Evolutionary conservation across 1,139 yeast genomes (phyloP).

Genomic region (Sugiyamaella sp.): DNA sequence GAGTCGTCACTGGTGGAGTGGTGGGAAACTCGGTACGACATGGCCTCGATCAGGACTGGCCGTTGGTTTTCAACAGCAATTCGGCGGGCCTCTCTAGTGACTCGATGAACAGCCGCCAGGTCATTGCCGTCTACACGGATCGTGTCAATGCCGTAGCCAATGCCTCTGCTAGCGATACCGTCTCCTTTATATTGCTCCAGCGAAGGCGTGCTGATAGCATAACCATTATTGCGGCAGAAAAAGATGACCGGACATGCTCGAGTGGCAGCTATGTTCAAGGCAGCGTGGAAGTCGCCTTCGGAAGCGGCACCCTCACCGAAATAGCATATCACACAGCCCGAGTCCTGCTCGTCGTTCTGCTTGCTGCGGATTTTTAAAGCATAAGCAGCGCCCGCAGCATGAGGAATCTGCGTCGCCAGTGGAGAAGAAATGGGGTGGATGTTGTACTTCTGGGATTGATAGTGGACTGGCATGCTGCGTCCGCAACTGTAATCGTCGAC

Average conservation of each 20-base stretch:
- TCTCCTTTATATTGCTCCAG: conserved; percentile 45
- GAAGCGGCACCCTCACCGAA: conserved; percentile 47
- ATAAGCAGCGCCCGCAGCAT: conserved; percentile 46
- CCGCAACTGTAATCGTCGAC: conserved; percentile 41
- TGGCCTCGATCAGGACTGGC: conserved; percentile 44
- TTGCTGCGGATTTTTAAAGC: conserved; percentile 40
- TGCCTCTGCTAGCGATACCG: conserved; percentile 43
- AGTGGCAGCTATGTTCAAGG: conserved; percentile 45
- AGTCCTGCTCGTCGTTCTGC: conserved; percentile 18
- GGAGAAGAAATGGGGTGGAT: conserved; percentile 45
- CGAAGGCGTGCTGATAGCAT: conserved; percentile 44
- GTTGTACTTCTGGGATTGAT: conserved; percentile 37
- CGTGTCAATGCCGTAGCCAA: conserved; percentile 44
- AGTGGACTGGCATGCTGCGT: conserved; percentile 44
- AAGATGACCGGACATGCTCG: conserved; percentile 42
- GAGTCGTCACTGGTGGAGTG: conserved; percentile 46
- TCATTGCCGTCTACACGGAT: conserved; percentile 45
- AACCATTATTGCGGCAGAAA: conserved; percentile 45
- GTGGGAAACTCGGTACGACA: conserved; percentile 45
- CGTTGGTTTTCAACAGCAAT: conserved; percentile 39
- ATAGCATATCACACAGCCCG: conserved; percentile 39
- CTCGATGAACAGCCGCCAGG: conserved; percentile 42
- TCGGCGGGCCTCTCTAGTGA: conserved; percentile 39
- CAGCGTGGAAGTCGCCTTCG: conserved; percentile 46
- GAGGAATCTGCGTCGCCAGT: conserved; percentile 44